Conservation (phyloP, 495 filamentous ascomycete genomes). For the Hypoxylon fuscum region DNA sequence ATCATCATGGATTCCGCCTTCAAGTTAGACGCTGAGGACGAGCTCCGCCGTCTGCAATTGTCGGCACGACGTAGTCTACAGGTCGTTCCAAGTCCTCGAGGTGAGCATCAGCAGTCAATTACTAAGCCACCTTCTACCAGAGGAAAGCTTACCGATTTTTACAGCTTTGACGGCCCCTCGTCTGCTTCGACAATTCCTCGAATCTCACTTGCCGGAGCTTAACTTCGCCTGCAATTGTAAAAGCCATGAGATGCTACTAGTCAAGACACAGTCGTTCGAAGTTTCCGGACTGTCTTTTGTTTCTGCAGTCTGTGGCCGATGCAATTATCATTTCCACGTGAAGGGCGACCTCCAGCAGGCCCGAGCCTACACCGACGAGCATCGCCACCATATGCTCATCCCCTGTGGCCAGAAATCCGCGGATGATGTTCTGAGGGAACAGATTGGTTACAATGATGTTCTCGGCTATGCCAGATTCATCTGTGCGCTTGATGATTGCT, state of each 20-base stretch:
- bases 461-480: conserved; percentile 53
- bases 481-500: conserved; percentile 68
- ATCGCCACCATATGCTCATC: conserved; percentile 43
- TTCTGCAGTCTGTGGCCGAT: conserved; percentile 34
- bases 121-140: neutral
- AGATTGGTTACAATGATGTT: conserved; percentile 13
- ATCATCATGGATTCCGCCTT: conserved; percentile 14
- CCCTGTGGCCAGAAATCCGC: conserved; percentile 9
- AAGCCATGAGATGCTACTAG: conserved; percentile 39
- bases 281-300: conserved; percentile 11
- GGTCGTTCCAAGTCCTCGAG: neutral
- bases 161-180: conserved; percentile 37
- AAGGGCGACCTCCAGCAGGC: conserved; percentile 11
- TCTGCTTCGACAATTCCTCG: conserved; percentile 36
- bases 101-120: conserved; percentile 10
- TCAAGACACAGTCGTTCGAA: conserved; percentile 30
- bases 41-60: conserved; percentile 20
- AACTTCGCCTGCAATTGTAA: conserved; percentile 2
- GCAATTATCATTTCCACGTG: conserved; percentile 39
- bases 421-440: neutral
- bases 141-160: conserved; percentile 1
- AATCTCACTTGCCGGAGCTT: conserved; percentile 21
- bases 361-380: conserved; percentile 10
- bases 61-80: conserved; percentile 6
- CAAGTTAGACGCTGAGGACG: conserved; percentile 6